phyloP scores from a whole-genome alignment of 257 asterid genomes.

The Solanum bulbocastanum region DNA sequence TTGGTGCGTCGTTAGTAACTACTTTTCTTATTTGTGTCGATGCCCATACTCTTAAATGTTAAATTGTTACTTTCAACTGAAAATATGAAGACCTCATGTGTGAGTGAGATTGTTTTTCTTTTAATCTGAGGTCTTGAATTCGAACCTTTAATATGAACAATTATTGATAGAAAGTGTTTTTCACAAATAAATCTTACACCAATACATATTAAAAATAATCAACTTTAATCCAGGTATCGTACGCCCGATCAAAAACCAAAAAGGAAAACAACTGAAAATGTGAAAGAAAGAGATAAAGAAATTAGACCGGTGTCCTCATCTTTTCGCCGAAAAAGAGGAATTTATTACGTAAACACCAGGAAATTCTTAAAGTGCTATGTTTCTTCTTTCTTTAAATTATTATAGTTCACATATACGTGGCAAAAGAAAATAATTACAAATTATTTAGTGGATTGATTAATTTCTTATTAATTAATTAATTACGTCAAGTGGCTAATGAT shows the following conservation, averaged over 20 bases:
- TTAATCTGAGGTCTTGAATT: too few relatives aligned
- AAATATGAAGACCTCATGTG: neutral
- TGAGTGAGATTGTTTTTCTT: too few relatives aligned
- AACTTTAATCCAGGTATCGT: accelerated
- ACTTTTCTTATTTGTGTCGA: too few relatives aligned
- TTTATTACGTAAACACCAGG: neutral
- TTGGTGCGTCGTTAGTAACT: too few relatives aligned
- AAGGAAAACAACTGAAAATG: neutral
- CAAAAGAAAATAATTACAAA: neutral
- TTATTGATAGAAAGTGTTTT: too few relatives aligned
- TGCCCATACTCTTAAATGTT: neutral
- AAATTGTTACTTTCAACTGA: neutral
- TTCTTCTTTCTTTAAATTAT: neutral
- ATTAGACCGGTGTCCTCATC: neutral
- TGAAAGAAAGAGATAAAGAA: neutral
- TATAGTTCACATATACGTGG: neutral
- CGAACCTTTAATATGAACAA: too few relatives aligned
- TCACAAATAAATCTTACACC: neutral
- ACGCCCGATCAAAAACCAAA: too few relatives aligned
- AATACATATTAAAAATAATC: too few relatives aligned
- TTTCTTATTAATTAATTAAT: neutral
- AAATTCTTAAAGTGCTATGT: neutral
- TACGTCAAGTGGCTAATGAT: neutral
- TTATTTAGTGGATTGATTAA: neutral
- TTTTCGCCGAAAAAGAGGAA: neutral